A percentile compares a stretch with the other conserved stretches of the same genome.
phyloP scores from a whole-genome alignment of 306 rosid genomes.

The Cucumis melo region DNA sequence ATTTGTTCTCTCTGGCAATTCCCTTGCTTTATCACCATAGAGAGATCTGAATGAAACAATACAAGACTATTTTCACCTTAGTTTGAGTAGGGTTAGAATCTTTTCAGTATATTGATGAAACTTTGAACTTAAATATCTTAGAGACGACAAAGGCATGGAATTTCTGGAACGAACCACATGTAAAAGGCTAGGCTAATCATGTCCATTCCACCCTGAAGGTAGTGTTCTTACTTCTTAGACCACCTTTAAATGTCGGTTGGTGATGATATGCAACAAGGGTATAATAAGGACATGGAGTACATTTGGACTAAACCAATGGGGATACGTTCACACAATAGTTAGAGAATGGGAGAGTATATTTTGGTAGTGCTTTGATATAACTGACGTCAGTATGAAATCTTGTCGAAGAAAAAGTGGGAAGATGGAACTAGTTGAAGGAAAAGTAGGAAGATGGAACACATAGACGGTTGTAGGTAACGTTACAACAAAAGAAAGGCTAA shows the following conservation, averaged over 20 bases:
- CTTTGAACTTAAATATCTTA: background rate
- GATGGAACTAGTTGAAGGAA: background rate
- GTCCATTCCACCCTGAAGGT: background rate
- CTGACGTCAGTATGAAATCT: background rate
- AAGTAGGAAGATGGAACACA: background rate
- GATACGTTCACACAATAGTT: background rate
- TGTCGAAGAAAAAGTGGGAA: background rate
- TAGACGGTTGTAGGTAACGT: background rate
- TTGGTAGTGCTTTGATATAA: background rate
- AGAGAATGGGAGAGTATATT: background rate
- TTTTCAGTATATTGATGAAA: background rate
- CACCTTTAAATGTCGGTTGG: background rate
- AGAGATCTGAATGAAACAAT: constrained; percentile 29
- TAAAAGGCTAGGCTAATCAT: background rate
- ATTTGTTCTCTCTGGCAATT: constrained; percentile 67
- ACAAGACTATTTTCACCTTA: no score
- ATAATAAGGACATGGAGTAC: background rate
- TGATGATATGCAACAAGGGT: background rate
- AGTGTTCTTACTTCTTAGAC: background rate
- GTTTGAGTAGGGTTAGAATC: background rate
- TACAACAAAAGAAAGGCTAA: background rate
- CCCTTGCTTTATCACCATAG: constrained; percentile 48
- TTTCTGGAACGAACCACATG: background rate
- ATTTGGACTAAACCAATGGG: background rate
- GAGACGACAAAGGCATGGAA: background rate